phyloP scores from a whole-genome alignment of 331 rosid genomes.

The Pyracantha coccinea region DNA sequence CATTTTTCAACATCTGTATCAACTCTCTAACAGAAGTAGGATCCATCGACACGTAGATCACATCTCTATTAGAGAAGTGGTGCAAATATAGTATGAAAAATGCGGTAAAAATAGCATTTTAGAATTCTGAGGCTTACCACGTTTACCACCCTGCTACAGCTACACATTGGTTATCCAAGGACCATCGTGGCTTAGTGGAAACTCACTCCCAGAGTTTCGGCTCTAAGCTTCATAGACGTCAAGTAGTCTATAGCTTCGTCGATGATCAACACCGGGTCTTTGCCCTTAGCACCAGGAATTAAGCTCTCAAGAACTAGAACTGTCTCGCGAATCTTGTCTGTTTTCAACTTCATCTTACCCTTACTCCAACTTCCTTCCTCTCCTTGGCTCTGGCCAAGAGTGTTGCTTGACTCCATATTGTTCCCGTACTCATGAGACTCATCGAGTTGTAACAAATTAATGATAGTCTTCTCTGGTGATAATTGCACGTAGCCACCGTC shows the following conservation, averaged over 20 bases:
- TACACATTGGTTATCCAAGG: not conserved
- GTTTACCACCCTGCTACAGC: not conserved
- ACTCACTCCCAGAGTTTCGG: conserved; percentile 32
- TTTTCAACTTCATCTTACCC: conserved; percentile 33
- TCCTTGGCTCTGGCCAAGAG: conserved; percentile 22
- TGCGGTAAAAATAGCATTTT: not conserved
- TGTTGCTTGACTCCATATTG: conserved; percentile 50
- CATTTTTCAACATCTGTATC: too few species aligned
- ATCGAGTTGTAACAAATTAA: conserved; percentile 30
- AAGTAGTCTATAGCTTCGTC: conserved; percentile 74
- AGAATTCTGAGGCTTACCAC: conserved; percentile 16
- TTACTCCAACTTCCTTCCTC: conserved; percentile 15
- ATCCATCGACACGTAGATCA: too few species aligned
- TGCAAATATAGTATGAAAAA: too few species aligned
- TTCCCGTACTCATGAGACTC: conserved; percentile 20
- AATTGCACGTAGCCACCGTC: conserved; percentile 34
- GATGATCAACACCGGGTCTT: conserved; percentile 55
- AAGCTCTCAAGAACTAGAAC: conserved; percentile 55
- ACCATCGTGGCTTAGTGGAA: conserved; percentile 10
- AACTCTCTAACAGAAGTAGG: too few species aligned
- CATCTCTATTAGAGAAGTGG: too few species aligned
- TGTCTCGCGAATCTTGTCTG: conserved; percentile 46
- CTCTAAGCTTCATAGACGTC: conserved; percentile 48
- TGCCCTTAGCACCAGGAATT: conserved; percentile 83
- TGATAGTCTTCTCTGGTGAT: conserved; percentile 21